phyloP scores from a whole-genome alignment of 139 green algal genomes.

The Tetratostichococcus sp. region DNA sequence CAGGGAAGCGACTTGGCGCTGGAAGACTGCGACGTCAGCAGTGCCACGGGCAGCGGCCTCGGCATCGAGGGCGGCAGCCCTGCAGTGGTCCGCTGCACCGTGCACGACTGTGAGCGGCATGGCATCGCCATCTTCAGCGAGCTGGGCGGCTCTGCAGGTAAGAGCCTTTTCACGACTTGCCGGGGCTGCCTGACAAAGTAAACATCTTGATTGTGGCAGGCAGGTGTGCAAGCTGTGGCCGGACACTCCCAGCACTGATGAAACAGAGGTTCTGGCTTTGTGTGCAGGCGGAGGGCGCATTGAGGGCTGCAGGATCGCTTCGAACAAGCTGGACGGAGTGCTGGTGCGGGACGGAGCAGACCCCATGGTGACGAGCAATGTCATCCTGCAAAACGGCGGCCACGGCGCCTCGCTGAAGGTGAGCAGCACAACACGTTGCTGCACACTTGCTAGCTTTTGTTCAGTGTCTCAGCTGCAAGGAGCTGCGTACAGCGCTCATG shows the following conservation, averaged over 20 bases:
- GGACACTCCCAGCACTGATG: no score
- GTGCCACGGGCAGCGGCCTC: slow-evolving; percentile 29
- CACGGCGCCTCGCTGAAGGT: not conserved
- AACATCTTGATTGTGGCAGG: not conserved
- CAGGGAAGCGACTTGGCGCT: slow-evolving; percentile 3
- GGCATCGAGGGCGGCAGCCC: slow-evolving; percentile 29
- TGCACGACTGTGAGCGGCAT: slow-evolving; percentile 37
- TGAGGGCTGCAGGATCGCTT: slow-evolving; percentile 22
- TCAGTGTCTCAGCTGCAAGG: not conserved
- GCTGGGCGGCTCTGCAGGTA: slow-evolving; percentile 12
- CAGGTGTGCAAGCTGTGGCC: not conserved
- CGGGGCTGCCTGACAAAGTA: not conserved
- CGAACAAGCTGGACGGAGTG: slow-evolving; percentile 34
- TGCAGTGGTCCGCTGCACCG: slow-evolving; percentile 4
- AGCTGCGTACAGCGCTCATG: not conserved
- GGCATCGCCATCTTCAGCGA: slow-evolving; percentile 45
- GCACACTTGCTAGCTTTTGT: not conserved
- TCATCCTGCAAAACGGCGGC: not conserved
- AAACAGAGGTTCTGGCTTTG: not conserved
- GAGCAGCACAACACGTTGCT: not conserved
- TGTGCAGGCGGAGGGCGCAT: not conserved
- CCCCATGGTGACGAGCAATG: not conserved
- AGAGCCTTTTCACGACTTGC: not conserved
- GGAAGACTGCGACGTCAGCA: slow-evolving; percentile 34
- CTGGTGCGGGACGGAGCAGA: slow-evolving; percentile 31